Conservation (phyloP, 306 rosid genomes). For the Cucumis hystrix region DNA sequence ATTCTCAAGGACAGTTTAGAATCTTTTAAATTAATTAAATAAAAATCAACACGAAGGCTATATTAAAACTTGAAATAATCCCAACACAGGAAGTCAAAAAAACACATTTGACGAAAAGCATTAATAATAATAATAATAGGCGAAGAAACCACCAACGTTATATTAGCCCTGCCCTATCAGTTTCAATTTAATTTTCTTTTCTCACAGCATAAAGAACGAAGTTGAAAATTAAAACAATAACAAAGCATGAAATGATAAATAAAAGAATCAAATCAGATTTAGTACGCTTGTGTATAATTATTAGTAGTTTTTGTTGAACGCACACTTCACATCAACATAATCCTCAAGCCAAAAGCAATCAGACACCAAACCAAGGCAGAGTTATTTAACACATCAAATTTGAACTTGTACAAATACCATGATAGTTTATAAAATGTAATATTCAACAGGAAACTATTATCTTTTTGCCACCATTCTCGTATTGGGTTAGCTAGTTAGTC, state of each 20-base stretch:
- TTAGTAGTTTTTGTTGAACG: neutral
- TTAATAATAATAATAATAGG: no score
- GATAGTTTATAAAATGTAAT: neutral
- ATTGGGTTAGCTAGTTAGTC: conserved; percentile 3
- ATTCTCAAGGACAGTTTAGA: no score
- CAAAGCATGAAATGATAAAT: neutral
- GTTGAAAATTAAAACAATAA: no score
- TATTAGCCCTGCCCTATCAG: no score
- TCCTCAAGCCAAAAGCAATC: neutral
- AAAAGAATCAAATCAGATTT: neutral
- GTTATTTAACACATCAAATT: neutral
- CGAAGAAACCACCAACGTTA: no score
- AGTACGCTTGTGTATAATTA: neutral
- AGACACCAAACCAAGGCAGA: neutral
- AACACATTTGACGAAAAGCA: no score
- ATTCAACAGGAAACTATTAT: neutral
- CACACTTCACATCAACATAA: neutral
- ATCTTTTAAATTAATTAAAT: no score
- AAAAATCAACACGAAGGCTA: no score
- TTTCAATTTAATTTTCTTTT: no score
- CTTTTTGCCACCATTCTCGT: neutral
- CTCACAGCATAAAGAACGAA: no score
- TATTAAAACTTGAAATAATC: no score
- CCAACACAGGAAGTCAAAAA: no score
- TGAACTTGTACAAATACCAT: neutral